A percentile compares a stretch with the other conserved stretches of the same genome.
phyloP scores from a whole-genome alignment of 768 basidiomycete species.

The Boletales sp. region DNA sequence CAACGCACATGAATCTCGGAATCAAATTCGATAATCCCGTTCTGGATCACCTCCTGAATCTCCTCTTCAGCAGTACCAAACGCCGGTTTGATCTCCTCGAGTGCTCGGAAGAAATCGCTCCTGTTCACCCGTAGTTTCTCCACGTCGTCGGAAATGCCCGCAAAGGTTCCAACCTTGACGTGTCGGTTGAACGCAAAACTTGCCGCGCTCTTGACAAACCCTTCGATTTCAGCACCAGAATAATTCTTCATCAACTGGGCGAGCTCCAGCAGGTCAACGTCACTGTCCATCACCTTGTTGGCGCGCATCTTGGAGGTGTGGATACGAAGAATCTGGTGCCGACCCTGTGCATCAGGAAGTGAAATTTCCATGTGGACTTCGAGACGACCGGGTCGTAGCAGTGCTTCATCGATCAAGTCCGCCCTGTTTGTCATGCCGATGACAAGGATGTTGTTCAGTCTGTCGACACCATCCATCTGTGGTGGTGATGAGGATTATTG shows the following conservation, averaged over 20 bases:
- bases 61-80: slow-evolving; percentile 99
- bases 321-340: slow-evolving; percentile 90
- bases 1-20: slow-evolving; percentile 60
- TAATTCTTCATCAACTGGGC: slow-evolving; percentile 92
- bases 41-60: slow-evolving; percentile 86
- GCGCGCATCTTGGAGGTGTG: slow-evolving; percentile 93
- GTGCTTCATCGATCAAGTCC: slow-evolving; percentile 99
- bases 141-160: slow-evolving; percentile 93
- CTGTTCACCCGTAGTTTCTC: slow-evolving; percentile 88
- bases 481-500: slow-evolving; percentile 7
- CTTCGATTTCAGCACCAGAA: slow-evolving; percentile 93
- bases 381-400: slow-evolving; percentile 94
- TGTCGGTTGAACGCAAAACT: slow-evolving; percentile 98
- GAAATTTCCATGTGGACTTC: slow-evolving; percentile 99
- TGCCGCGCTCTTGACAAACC: slow-evolving; percentile 95
- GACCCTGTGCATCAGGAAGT: slow-evolving; percentile 89
- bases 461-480: slow-evolving; percentile 99
- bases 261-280: slow-evolving; percentile 82
- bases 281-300: slow-evolving; percentile 84
- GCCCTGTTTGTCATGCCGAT: slow-evolving; percentile 99
- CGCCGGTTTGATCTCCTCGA: slow-evolving; percentile 93
- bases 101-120: slow-evolving; percentile 81
- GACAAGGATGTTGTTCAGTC: slow-evolving; percentile 97
- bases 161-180: slow-evolving; percentile 96
- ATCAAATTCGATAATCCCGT: slow-evolving; percentile 93